These are phyloP conservation scores for Boletellus ananas DNA, from an alignment of 768 basidiomycete genomes.

Conservation along the genomic window DNA sequence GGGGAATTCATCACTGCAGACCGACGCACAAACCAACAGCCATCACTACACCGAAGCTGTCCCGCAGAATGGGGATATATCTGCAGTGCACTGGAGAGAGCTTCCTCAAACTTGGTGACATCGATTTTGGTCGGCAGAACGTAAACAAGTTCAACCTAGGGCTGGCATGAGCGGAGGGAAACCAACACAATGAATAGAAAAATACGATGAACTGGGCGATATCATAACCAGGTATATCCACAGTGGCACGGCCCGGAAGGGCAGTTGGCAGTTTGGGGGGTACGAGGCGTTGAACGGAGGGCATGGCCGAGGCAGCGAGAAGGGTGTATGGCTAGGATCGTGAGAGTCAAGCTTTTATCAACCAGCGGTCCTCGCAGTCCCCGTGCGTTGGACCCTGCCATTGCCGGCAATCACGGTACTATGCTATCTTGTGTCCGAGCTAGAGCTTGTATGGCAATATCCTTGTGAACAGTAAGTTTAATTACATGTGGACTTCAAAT, in stretches of 20 bases:
- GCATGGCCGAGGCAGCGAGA: constrained; percentile 3
- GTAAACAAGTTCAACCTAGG: constrained; percentile 15
- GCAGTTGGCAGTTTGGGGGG: constrained; percentile 15
- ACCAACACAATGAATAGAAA: neutral
- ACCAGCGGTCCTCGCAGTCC: no score
- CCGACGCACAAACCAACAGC: constrained; percentile 19
- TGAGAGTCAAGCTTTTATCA: no score
- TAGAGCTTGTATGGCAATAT: no score
- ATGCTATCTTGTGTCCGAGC: no score
- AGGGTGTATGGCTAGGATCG: no score
- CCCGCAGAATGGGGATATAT: constrained; percentile 26
- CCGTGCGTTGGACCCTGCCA: no score
- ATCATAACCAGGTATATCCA: constrained; percentile 23
- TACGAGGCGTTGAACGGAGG: constrained; percentile 15
- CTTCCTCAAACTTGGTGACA: constrained; percentile 19
- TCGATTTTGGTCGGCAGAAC: constrained; percentile 15
- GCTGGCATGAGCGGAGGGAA: neutral
- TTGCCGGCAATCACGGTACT: no score
- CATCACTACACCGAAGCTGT: constrained; percentile 11
- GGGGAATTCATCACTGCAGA: neutral
- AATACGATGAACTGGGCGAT: constrained; percentile 18
- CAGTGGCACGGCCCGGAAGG: constrained; percentile 3
- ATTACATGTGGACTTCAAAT: no score
- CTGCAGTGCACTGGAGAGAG: constrained; percentile 21
- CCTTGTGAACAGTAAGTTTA: no score